phyloP scores from a whole-genome alignment of 768 basidiomycete genomes.

The Termitomyces bulborhizus region DNA sequence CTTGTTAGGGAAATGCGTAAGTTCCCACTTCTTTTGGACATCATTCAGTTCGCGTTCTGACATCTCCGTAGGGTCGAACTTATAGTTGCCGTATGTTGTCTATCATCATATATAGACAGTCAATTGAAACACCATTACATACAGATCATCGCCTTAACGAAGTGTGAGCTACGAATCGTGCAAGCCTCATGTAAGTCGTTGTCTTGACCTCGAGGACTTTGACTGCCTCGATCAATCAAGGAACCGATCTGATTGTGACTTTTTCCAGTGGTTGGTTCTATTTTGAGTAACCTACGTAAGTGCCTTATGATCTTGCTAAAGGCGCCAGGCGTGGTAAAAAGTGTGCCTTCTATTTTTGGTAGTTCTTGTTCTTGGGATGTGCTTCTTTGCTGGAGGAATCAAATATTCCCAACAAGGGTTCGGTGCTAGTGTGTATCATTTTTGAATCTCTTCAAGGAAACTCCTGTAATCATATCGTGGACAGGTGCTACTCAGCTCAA shows the following conservation, averaged over 20 bases:
- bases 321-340: not conserved
- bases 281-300: conserved; percentile 79
- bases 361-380: conserved; percentile 87
- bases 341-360: conserved; percentile 1
- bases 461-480: not conserved
- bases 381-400: conserved; percentile 81
- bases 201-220: not conserved
- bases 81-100: conserved; percentile 64
- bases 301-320: conserved; percentile 7
- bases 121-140: conserved; percentile 1
- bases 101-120: not conserved
- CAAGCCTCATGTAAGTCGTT: conserved; percentile 67
- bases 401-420: conserved; percentile 79
- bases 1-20: conserved; percentile 43
- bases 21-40: conserved; percentile 8
- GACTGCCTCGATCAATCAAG: not conserved
- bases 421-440: conserved; percentile 52
- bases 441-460: conserved; percentile 15
- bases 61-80: conserved; percentile 47
- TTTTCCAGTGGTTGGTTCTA: conserved; percentile 71
- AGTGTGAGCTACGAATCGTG: conserved; percentile 65
- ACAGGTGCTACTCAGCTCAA: conserved; percentile 62
- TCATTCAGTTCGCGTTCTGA: not conserved
- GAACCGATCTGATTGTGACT: conserved; percentile 10
- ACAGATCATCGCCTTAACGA: conserved; percentile 42